These are phyloP conservation scores for Lichtheimia ramosa DNA, from an alignment of 371 early-diverging fungal genomes.

Conservation along the genomic window DNA sequence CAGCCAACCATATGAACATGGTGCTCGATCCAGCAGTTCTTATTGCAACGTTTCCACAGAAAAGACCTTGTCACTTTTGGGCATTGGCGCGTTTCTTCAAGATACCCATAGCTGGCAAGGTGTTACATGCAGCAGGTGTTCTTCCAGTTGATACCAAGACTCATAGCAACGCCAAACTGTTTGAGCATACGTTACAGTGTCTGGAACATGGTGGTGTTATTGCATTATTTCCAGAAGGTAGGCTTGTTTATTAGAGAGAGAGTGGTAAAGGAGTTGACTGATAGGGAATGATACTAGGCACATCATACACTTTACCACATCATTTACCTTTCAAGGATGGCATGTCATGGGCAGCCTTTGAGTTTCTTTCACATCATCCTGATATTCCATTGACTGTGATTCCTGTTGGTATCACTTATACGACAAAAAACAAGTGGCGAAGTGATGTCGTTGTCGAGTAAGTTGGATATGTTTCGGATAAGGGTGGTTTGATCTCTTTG, in stretches of 20 bases:
- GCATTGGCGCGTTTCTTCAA: constrained; percentile 54
- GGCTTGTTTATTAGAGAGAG: neutral
- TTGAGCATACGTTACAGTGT: constrained; percentile 50
- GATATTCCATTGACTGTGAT: constrained; percentile 25
- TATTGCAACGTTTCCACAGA: constrained; percentile 52
- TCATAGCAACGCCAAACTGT: constrained; percentile 53
- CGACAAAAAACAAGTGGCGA: constrained; percentile 57
- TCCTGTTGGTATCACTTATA: constrained; percentile 58
- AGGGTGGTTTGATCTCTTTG: neutral
- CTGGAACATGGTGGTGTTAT: constrained; percentile 50
- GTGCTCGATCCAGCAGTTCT: constrained; percentile 57
- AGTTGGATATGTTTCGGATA: constrained; percentile 7
- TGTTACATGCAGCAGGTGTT: constrained; percentile 49
- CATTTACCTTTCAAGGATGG: constrained; percentile 58
- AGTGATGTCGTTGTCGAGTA: constrained; percentile 55
- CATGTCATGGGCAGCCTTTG: constrained; percentile 54
- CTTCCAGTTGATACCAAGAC: constrained; percentile 59
- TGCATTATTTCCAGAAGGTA: constrained; percentile 63
- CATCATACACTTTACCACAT: constrained; percentile 56
- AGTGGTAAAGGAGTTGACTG: neutral
- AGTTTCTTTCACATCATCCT: constrained; percentile 35
- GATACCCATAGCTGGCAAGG: constrained; percentile 40
- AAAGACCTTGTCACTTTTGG: constrained; percentile 59
- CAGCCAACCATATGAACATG: constrained; percentile 62
- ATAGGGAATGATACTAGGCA: constrained; percentile 29